Conservation (phyloP, 371 early-diverging fungal species). For the Zopfochytrium polystomum region DNA sequence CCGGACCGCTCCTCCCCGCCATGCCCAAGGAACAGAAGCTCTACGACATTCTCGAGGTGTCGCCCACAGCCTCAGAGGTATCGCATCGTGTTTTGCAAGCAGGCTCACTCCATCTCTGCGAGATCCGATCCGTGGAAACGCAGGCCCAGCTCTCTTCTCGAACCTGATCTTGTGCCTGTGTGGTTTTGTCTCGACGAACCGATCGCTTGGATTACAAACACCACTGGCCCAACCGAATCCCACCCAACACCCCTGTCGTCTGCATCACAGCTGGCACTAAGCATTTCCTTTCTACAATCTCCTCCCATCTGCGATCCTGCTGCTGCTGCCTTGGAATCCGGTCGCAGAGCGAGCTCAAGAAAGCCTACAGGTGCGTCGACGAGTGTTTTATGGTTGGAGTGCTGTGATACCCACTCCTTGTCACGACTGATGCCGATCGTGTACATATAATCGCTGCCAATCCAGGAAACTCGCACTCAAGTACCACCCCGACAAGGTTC, state of each 20-base stretch:
- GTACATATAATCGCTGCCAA: background rate
- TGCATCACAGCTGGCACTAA: too few relatives aligned
- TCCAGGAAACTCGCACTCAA: constrained; percentile 71
- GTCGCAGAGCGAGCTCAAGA: constrained; percentile 28
- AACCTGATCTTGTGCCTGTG: too few relatives aligned
- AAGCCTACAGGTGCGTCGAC: constrained; percentile 24
- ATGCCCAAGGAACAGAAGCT: constrained; percentile 83
- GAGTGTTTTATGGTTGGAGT: too few relatives aligned
- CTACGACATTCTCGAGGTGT: constrained; percentile 89
- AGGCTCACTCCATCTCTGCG: background rate
- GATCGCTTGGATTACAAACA: too few relatives aligned
- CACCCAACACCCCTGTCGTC: too few relatives aligned
- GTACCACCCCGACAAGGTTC: constrained; percentile 82
- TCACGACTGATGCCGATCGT: background rate
- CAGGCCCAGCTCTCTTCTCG: too few relatives aligned
- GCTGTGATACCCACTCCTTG: too few relatives aligned
- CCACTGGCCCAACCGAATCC: too few relatives aligned
- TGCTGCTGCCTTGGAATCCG: background rate
- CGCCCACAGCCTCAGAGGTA: constrained; percentile 69
- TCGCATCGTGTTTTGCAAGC: background rate
- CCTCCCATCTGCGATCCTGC: too few relatives aligned
- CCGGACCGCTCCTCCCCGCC: too few relatives aligned
- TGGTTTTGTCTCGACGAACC: too few relatives aligned
- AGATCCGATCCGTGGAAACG: constrained; percentile 1
- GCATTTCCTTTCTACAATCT: too few relatives aligned